These are phyloP conservation scores for Choanephora cucurbitarum DNA, from an alignment of 371 early-diverging fungal genomes.

Conservation along the genomic window DNA sequence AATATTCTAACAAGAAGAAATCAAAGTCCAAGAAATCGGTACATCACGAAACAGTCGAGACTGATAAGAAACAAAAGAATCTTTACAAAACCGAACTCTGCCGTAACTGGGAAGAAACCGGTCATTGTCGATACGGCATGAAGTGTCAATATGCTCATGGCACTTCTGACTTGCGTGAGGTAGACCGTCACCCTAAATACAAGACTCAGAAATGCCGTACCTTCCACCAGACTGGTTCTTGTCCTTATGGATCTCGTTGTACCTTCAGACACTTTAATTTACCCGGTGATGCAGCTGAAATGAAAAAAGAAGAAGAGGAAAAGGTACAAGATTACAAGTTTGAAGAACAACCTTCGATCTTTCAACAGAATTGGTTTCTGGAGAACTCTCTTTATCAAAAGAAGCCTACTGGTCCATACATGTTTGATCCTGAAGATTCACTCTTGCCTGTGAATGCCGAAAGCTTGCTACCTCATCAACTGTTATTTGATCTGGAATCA, in stretches of 20 bases:
- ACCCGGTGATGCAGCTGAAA: slow-evolving; percentile 24
- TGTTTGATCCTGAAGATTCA: slow-evolving; percentile 15
- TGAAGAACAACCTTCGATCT: slow-evolving; percentile 16
- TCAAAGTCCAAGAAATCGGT: neutral
- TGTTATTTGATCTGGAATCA: slow-evolving; percentile 32
- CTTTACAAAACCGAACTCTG: slow-evolving; percentile 98
- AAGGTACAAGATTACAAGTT: slow-evolving; percentile 7
- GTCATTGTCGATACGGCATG: slow-evolving; percentile 88
- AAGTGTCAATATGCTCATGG: slow-evolving; percentile 98
- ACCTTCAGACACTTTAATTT: slow-evolving; percentile 85
- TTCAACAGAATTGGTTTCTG: slow-evolving; percentile 18
- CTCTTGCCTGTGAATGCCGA: slow-evolving; percentile 37
- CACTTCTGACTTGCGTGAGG: slow-evolving; percentile 74
- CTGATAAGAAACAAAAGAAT: slow-evolving; percentile 35
- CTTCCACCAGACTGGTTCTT: slow-evolving; percentile 85
- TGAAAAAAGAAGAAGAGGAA: slow-evolving; percentile 23
- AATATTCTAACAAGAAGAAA: slow-evolving; percentile 2
- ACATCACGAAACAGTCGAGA: neutral
- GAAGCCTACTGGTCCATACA: slow-evolving; percentile 10
- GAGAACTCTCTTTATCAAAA: slow-evolving; percentile 1
- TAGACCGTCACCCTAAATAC: slow-evolving; percentile 95
- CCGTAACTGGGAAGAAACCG: slow-evolving; percentile 85
- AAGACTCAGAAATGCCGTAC: slow-evolving; percentile 91
- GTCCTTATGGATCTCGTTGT: slow-evolving; percentile 95
- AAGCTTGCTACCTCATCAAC: slow-evolving; percentile 36